phyloP scores from a whole-genome alignment of 1,284 basidiomycete species.

The Xerocomus amazonicus region DNA sequence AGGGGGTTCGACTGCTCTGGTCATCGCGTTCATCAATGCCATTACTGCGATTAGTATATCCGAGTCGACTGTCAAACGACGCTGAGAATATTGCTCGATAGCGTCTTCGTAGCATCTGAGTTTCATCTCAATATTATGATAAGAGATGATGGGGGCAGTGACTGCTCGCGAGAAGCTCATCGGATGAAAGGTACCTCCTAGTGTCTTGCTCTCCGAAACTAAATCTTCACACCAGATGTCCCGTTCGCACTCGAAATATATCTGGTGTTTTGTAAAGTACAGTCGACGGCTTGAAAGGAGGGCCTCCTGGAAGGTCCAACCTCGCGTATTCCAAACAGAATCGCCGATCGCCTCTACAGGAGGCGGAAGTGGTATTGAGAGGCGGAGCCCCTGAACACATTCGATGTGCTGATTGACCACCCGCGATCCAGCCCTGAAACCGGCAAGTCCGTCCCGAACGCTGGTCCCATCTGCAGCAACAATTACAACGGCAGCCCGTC shows the following conservation, averaged over 20 bases:
- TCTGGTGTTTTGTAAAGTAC: constrained; percentile 18
- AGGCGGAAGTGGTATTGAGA: background rate
- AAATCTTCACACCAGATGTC: constrained; percentile 24
- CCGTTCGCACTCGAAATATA: constrained; percentile 19
- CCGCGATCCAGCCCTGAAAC: background rate
- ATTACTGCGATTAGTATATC: constrained; percentile 17
- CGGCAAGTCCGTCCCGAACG: background rate
- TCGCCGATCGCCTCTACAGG: constrained; percentile 3
- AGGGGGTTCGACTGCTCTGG: constrained; percentile 5
- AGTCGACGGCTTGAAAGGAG: constrained; percentile 22
- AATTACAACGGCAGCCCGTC: background rate
- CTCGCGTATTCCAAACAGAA: constrained; percentile 19
- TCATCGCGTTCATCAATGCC: constrained; percentile 17
- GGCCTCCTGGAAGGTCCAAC: constrained; percentile 26
- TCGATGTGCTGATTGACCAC: background rate
- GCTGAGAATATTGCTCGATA: constrained; percentile 13
- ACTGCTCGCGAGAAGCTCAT: background rate
- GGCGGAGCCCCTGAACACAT: constrained; percentile 15
- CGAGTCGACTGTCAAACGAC: constrained; percentile 14
- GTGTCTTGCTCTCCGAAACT: constrained; percentile 11
- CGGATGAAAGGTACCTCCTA: constrained; percentile 4
- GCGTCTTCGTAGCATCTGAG: constrained; percentile 2
- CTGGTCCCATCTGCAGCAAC: background rate
- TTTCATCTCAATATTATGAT: background rate
- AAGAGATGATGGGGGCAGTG: background rate